Evolutionary conservation across 1,284 basidiomycete genomes (phyloP), one percentile per base, ranked within the genome.

Genomic region (Vanrija sp.): DNA sequence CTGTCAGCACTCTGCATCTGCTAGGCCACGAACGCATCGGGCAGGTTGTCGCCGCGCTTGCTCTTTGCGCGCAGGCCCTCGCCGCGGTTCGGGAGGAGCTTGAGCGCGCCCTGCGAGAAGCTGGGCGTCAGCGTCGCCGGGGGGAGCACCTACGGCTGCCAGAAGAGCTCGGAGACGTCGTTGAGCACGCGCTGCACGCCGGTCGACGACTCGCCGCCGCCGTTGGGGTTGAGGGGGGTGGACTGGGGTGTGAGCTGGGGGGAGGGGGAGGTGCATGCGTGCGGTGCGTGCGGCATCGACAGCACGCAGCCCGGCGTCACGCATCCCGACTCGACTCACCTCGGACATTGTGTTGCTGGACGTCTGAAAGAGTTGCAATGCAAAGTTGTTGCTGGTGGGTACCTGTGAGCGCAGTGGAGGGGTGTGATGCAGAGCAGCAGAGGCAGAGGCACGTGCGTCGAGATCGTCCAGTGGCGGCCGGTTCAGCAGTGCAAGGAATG

Each of bases 1-100:
- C 16, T 20, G 49, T 59, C 36, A 58, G 51, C 37, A 4, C 37
- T 25, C 35, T 20, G 31, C 22, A 14, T 18, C 20, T 7, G 12
- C 9, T 2, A 22, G 25, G 25, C 31, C 3, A 66, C 71, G 49
- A 48, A 72, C 72, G 64, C 58, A 43, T 75, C 73, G 8, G 73
- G 73, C 9, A 75, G 70, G 31, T 67, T 47, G 55, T 75, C 72
- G 14, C 68, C 68, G 37, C 75, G 60, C 52, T 75, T 76, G 46
- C 61, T 64, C 60, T 75, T 76, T 3, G 63, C 61, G 44, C 72
- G 59, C 6, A 63, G 19, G 0, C 69, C 68, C 22, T 59, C 56
- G 3, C 69, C 71, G n/a, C 65, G 56, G 25, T 52, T 54, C 1
- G 75, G 75, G 10, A 76, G 64, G 19, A 67, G 59, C 23, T 61